phyloP scores from a whole-genome alignment of 176 grass and related monocot genomes.

The Saccharum officinarum region DNA sequence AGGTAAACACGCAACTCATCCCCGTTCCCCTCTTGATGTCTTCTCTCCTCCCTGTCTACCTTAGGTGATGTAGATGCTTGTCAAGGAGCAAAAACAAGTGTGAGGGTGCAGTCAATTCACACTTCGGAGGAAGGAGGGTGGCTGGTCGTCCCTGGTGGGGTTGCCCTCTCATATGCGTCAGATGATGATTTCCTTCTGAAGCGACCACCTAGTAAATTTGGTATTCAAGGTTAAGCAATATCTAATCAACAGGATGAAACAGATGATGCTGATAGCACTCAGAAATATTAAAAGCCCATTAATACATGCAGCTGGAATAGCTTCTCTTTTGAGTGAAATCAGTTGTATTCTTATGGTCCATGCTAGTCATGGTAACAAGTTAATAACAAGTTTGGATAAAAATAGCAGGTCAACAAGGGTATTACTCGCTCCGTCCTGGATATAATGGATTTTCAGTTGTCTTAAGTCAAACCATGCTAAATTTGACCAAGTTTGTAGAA shows the following conservation, averaged over 20 bases:
- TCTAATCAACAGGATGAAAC: not conserved
- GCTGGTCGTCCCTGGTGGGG: slow-evolving; percentile 41
- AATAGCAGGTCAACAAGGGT: not conserved
- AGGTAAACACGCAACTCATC: not conserved
- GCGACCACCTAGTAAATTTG: slow-evolving; percentile 55
- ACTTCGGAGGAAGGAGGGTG: slow-evolving; percentile 63
- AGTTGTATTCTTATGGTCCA: not conserved
- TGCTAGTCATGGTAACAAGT: not conserved
- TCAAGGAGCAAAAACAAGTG: slow-evolving; percentile 38
- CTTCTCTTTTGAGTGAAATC: not conserved
- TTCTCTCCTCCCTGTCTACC: slow-evolving; percentile 16
- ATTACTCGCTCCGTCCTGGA: not conserved
- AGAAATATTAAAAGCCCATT: not conserved
- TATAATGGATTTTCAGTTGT: not conserved
- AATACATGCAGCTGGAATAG: not conserved
- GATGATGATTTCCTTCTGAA: slow-evolving; percentile 95
- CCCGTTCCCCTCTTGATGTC: slow-evolving; percentile 11
- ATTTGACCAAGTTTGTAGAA: not conserved
- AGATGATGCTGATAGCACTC: not conserved
- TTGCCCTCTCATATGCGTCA: slow-evolving; percentile 66
- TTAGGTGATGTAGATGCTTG: slow-evolving; percentile 33
- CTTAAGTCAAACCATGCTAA: not conserved
- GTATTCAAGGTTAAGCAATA: not conserved
- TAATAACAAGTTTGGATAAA: not conserved
- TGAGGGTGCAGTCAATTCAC: slow-evolving; percentile 40